Conservation (phyloP, 2,329 filamentous ascomycete species). For the Penicillium sclerotiorum region DNA sequence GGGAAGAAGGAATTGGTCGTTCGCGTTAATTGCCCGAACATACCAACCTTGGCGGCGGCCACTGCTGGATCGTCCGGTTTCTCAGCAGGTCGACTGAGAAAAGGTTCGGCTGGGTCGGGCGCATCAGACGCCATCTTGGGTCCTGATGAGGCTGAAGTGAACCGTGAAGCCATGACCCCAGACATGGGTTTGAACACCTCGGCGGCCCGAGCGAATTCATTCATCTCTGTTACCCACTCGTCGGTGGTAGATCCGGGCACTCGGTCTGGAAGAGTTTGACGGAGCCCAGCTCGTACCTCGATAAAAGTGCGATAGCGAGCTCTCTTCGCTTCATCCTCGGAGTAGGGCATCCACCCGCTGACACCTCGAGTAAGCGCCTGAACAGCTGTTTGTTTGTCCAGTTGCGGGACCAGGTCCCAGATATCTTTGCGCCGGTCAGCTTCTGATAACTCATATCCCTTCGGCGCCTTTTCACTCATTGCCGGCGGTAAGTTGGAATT, state of each 20-base stretch:
- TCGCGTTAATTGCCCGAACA: slow-evolving; percentile 90
- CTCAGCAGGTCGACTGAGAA: slow-evolving; percentile 53
- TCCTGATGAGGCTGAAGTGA: slow-evolving; percentile 64
- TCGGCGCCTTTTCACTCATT: slow-evolving; percentile 69
- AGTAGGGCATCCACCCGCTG: slow-evolving; percentile 77
- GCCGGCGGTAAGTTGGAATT: slow-evolving; percentile 76
- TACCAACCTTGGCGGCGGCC: slow-evolving; percentile 82
- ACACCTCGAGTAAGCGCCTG: slow-evolving; percentile 68
- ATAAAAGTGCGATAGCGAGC: slow-evolving; percentile 81
- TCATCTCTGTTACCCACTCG: slow-evolving; percentile 78
- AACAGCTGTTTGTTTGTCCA: slow-evolving; percentile 68
- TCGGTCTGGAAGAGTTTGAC: slow-evolving; percentile 60
- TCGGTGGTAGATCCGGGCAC: slow-evolving; percentile 58
- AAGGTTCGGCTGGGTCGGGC: slow-evolving; percentile 32
- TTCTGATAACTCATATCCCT: slow-evolving; percentile 64
- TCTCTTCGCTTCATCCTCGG: slow-evolving; percentile 77
- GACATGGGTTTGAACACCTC: slow-evolving; percentile 89
- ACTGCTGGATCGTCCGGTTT: slow-evolving; percentile 77
- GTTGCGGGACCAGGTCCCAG: slow-evolving; percentile 61
- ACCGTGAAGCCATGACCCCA: slow-evolving; percentile 88
- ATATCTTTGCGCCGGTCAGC: slow-evolving; percentile 63
- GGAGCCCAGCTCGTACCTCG: slow-evolving; percentile 70
- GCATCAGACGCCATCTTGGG: slow-evolving; percentile 44
- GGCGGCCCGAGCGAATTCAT: slow-evolving; percentile 74
- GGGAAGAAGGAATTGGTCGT: slow-evolving; percentile 73